phyloP scores from a whole-genome alignment of 2,329 filamentous ascomycete genomes.

The Leptosphaerulina australis region DNA sequence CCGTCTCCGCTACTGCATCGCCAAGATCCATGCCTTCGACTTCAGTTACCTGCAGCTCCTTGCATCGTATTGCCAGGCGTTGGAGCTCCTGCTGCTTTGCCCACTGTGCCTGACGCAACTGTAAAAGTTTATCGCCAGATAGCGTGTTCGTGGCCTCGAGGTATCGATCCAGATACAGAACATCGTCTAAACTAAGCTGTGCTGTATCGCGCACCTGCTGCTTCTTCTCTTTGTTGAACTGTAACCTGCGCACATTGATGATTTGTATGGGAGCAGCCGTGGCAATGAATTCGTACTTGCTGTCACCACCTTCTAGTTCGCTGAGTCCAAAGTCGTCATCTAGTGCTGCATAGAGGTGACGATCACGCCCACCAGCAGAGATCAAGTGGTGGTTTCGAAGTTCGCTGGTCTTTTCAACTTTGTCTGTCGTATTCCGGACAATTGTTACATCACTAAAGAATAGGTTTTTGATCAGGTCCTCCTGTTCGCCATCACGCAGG shows the following conservation, averaged over 20 bases:
- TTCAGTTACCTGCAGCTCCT: slow-evolving; percentile 49
- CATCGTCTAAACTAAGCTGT: slow-evolving; percentile 78
- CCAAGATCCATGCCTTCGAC: slow-evolving; percentile 36
- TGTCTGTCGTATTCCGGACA: slow-evolving; percentile 39
- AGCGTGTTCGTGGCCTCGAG: slow-evolving; percentile 49
- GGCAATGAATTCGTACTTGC: slow-evolving; percentile 52
- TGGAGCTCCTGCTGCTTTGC: slow-evolving; percentile 69
- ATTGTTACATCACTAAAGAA: slow-evolving; percentile 55
- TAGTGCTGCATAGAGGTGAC: slow-evolving; percentile 81
- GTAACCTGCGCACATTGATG: slow-evolving; percentile 84
- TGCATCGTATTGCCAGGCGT: slow-evolving; percentile 57
- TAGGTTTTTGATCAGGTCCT: slow-evolving; percentile 72
- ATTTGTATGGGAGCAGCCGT: slow-evolving; percentile 84
- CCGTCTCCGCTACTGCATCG: slow-evolving; percentile 41
- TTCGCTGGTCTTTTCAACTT: slow-evolving; percentile 60
- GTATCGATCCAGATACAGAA: slow-evolving; percentile 86
- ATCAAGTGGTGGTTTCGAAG: slow-evolving; percentile 68
- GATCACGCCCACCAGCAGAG: slow-evolving; percentile 62
- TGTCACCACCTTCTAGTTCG: slow-evolving; percentile 58
- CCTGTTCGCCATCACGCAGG: slow-evolving; percentile 74
- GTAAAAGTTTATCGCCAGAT: slow-evolving; percentile 58
- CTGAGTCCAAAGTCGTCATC: slow-evolving; percentile 85
- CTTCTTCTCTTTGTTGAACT: slow-evolving; percentile 64
- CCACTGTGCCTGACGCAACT: slow-evolving; percentile 74
- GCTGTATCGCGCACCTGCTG: slow-evolving; percentile 56